These are phyloP conservation scores for Pyrenochaeta sp. DNA, from an alignment of 2,329 filamentous ascomycete species.

Conservation along the genomic window DNA sequence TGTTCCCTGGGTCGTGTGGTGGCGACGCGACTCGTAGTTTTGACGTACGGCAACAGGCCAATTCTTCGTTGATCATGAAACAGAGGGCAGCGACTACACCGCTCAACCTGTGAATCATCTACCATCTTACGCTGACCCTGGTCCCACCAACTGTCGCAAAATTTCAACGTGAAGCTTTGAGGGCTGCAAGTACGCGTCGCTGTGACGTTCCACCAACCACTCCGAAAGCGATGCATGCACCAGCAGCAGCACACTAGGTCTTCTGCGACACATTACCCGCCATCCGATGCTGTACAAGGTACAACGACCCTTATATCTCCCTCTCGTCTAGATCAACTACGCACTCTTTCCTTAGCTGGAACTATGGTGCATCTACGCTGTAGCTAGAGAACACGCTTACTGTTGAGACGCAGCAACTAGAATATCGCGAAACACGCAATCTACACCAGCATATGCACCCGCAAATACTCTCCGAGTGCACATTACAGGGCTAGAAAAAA, in stretches of 20 bases:
- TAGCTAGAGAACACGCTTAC: constrained; percentile 9
- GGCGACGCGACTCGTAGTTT: not conserved
- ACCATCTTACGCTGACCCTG: not conserved
- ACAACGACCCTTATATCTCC: not conserved
- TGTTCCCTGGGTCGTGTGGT: not conserved
- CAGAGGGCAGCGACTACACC: constrained; percentile 2
- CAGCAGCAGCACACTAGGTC: not conserved
- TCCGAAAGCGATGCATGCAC: constrained; percentile 1
- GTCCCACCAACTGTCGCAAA: constrained; percentile 1
- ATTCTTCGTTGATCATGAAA: constrained; percentile 2
- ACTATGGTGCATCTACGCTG: constrained; percentile 1
- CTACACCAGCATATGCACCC: constrained; percentile 11
- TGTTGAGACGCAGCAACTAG: constrained; percentile 13
- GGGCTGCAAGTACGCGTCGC: constrained; percentile 7
- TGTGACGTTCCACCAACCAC: not conserved
- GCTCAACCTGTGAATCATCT: constrained; percentile 1
- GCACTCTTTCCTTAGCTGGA: not conserved
- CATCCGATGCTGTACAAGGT: constrained; percentile 6
- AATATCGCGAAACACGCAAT: constrained; percentile 17
- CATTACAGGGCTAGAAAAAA: constrained; percentile 1
- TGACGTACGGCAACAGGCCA: not conserved
- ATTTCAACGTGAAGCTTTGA: not conserved
- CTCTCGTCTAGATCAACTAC: not conserved
- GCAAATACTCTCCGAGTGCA: constrained; percentile 10
- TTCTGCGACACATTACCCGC: constrained; percentile 5